Base-by-base conservation (phyloP, 176 grass and related monocot species). In the Hyparrhenia diplandra region DNA sequence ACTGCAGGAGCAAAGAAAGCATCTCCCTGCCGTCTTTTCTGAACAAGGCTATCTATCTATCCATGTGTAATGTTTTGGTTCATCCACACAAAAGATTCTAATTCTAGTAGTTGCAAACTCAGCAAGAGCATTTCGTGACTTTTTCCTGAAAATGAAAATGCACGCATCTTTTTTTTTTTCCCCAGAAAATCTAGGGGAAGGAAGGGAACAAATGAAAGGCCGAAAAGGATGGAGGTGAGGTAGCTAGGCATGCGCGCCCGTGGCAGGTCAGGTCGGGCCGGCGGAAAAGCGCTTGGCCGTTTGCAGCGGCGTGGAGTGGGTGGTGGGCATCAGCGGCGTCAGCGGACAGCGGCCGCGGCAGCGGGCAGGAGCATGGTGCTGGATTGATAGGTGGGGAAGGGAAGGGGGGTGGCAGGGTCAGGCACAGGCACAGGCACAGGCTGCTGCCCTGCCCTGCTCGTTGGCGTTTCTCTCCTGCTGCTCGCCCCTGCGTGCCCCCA, bases 241-340 rank as follows among this genome's bases (percentile, higher is more conserved):
- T 55, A 55, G 23, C 55, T 23, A 59, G 24, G 82, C 82, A 80
- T 62, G 87, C 64, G 75, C 80, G 41, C 64, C 87, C 87, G 87
- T 85, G 72, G 85, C 58, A 46, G 55, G 63, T 24, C 58, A 46
- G 55, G 63, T 24, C 71, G 12, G 63, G 27, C 40, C 69, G 46
- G 60, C 8, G 37, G 71, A 12, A 73, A 69, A 43, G 55, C 55
- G 43, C 81, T 89, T 85, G 88, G 88, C 83, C 17, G 78, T 73
- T 82, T 82, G 83, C 78, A 82, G 87, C 69, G 84, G 84, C 77
- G 76, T 59, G 84, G 57, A 52, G 75, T 28, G 46, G 75, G 74
- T 77, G 73, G 46, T 77, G 73, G 46, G 64, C 61, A 42, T 75
- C 65, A 35, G 80, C 71, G 25, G 80, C 78, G 77, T 67, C 77